These are phyloP conservation scores for Akanthomyces lecanii DNA, from an alignment of 2,329 filamentous ascomycete species.

Conservation along the genomic window DNA sequence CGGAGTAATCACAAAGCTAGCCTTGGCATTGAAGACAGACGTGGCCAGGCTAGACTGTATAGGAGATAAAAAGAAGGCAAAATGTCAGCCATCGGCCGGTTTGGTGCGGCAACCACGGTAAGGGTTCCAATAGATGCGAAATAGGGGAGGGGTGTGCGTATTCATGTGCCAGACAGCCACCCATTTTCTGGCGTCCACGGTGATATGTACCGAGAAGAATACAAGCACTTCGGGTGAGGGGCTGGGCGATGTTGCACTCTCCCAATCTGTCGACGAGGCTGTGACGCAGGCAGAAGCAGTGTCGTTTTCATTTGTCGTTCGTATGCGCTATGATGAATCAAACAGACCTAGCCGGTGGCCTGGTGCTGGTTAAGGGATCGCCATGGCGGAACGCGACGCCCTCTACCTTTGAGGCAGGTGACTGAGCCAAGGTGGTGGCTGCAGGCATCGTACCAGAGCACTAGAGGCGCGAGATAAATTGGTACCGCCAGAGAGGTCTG, in stretches of 20 bases:
- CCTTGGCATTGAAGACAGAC: slow-evolving; percentile 8
- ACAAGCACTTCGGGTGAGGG: background rate
- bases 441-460: background rate
- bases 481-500: background rate
- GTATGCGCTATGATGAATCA: background rate
- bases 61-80: slow-evolving; percentile 1
- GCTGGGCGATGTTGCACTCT: background rate
- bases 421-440: slow-evolving; percentile 2
- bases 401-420: background rate
- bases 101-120: background rate
- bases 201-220: background rate
- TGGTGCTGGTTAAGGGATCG: background rate
- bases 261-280: background rate
- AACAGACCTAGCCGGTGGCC: background rate
- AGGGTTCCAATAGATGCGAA: background rate
- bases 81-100: background rate
- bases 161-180: background rate
- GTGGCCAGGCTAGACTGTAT: slow-evolving; percentile 11
- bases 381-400: background rate
- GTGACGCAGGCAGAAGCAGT: background rate
- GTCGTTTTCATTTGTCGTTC: background rate
- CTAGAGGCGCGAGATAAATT: background rate
- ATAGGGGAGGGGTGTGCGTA: slow-evolving; percentile 2
- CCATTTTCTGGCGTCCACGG: background rate
- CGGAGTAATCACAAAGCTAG: background rate